Evolutionary conservation across 225 moss, liverwort and hornwort species (phyloP).

Genomic region (Bryoerythrophyllum caledonicum): DNA sequence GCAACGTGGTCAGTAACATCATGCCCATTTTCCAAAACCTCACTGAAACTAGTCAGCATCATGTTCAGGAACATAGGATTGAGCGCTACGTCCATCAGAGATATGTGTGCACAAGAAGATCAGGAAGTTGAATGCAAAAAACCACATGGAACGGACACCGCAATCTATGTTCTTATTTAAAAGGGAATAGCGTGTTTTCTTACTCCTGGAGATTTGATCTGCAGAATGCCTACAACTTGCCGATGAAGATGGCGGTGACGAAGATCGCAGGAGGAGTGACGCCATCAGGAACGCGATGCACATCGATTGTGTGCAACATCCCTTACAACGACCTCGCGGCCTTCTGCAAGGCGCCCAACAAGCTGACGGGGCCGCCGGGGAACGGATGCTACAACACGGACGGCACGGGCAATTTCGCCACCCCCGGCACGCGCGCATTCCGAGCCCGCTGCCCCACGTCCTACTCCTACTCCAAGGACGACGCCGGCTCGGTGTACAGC

Average conservation of each 20-base stretch:
- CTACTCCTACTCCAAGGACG: conserved; percentile 40
- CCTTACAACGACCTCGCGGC: background rate
- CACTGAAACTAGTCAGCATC: no score
- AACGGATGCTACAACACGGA: conserved; percentile 44
- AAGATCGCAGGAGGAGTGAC: conserved; percentile 8
- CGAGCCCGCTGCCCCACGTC: conserved; percentile 20
- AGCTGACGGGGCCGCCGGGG: conserved; percentile 31
- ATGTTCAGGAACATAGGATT: no score
- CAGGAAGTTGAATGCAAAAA: no score
- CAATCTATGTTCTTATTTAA: no score
- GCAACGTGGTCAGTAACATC: conserved; percentile 44
- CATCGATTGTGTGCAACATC: conserved; percentile 31
- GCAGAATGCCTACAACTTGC: conserved; percentile 49
- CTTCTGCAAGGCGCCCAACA: conserved; percentile 31
- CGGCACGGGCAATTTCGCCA: conserved; percentile 5
- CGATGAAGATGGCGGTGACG: conserved; percentile 28
- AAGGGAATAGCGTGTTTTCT: background rate
- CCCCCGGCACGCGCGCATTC: conserved; percentile 37
- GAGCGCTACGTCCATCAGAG: no score
- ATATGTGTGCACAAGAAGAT: no score
- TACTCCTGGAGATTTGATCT: background rate
- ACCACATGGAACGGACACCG: no score
- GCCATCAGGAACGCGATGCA: conserved; percentile 7
- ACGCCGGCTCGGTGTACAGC: background rate
- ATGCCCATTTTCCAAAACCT: background rate